Evolutionary conservation across 2,329 filamentous ascomycete species (phyloP), one percentile per base, ranked within the genome.

Genomic region (Pezicula neosporulosa): DNA sequence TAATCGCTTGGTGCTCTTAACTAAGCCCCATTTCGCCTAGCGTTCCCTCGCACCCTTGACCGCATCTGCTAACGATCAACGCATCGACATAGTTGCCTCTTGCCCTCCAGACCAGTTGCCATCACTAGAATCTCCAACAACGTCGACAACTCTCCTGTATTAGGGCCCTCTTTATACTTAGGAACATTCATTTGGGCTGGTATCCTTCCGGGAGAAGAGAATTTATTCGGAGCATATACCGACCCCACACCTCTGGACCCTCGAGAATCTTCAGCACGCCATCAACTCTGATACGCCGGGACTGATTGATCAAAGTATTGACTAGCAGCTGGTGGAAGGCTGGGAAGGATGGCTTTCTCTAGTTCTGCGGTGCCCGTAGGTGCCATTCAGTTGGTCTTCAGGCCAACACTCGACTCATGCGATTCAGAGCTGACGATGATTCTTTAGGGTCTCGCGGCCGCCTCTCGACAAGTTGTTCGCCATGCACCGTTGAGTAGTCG

Each of bases 401-500:
- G 30, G 12, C 30, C 30, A 13, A 33, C 12, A 33, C 10, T 9
- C 3, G 30, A 3, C 9, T 33, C 8, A 33, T 42, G 38, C 38
- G 38, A 42, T 19, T 7, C 9, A 18, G 15, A 42, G 18, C 39
- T 42, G 39, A 42, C 39, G 39, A 13, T 42, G 39, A 16, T 15
- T 13, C 18, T 10, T 33, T 33, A 33, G 30, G 30, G 30, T 33
- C 30, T 33, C 4, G 30, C 30, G 30, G 10, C 30, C 12, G 30
- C 30, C 12, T 33, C 16, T n/a, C 52, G 56, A 36, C 53, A 48
- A 41, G 53, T 44, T 16, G 39, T 48, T n/a, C 44, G 52, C 43
- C 53, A 57, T 37, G 47, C 47, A 9, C 47, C 53, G 16, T 53
- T 56, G 36, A 49, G 48, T 37, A 56, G 53, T n/a, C 47, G 44